A percentile compares a stretch with the other conserved stretches of the same genome.
These are phyloP conservation scores for Thermothielavioides terrestris DNA, from an alignment of 495 filamentous ascomycete species.

Conservation along the genomic window DNA sequence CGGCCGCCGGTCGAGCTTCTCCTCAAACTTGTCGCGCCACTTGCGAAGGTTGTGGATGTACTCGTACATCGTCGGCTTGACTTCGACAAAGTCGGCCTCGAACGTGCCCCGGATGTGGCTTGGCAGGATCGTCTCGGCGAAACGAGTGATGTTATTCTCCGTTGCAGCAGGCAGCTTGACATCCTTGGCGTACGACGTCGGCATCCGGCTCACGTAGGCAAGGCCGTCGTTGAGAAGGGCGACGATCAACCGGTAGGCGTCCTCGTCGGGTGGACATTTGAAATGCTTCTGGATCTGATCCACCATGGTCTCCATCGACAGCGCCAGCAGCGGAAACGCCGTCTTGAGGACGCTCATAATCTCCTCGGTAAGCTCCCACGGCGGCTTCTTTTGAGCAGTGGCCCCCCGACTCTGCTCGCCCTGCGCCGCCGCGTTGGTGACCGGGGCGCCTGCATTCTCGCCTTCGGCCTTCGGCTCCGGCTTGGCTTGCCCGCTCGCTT, in stretches of 20 bases:
- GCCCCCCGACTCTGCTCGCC: conserved; percentile 23
- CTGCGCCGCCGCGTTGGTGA: conserved; percentile 13
- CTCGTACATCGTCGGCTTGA: conserved; percentile 90
- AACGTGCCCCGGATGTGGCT: conserved; percentile 88
- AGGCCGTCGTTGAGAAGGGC: conserved; percentile 92
- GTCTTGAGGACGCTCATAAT: conserved; percentile 91
- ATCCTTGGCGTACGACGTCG: conserved; percentile 75
- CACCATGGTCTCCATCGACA: conserved; percentile 99
- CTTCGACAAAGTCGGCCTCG: conserved; percentile 87
- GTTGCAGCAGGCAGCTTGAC: conserved; percentile 84
- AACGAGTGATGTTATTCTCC: conserved; percentile 90
- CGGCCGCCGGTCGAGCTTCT: conserved; percentile 84
- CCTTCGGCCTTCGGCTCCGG: conserved; percentile 33
- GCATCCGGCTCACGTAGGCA: conserved; percentile 78
- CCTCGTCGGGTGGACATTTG: conserved; percentile 96
- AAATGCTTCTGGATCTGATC: conserved; percentile 98
- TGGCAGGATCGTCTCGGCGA: conserved; percentile 92
- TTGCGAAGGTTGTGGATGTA: conserved; percentile 95
- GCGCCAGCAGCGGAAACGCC: conserved; percentile 85
- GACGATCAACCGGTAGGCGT: conserved; percentile 95
- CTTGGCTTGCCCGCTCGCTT: conserved; percentile 33
- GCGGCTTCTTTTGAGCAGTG: conserved; percentile 60
- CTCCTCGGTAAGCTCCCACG: conserved; percentile 95
- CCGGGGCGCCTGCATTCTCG: conserved; percentile 29
- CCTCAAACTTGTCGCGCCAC: conserved; percentile 97